Base-by-base conservation (phyloP, 257 asterid species). In the Solanum virginianum region DNA sequence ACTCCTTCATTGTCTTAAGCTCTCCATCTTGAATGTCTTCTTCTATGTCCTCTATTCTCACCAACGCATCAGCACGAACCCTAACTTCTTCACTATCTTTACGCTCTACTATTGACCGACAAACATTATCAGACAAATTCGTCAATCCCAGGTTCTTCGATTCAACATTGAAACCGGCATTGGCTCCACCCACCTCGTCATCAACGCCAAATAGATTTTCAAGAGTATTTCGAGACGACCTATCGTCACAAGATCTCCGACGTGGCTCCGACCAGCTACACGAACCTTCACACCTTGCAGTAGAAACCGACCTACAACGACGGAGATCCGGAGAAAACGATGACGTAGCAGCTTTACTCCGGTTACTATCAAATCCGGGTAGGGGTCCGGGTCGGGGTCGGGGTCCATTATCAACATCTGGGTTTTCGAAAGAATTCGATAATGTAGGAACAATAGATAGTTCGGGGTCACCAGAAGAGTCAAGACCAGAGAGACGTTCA, bases 401-500 rank as follows among this genome's bases (percentile, higher is more conserved):
- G 2, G 47, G 59, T 47, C 15, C 60, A 17, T 15, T 89, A 69
- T 70, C 24, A 8, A 13, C 85, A 60, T 26, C 49, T 32, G 85
- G 65, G 7, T 81, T 81, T 36, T 56, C 72, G n/a, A 71, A 43
- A 39, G 54, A 70, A 70, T 12, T 56, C 1, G 51, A 59, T 60
- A 32, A 53, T 11, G 89, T 63, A 1, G 80, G 85, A 36, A 63
- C 13, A 36, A 87, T 32, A 22, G 91, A 75, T 66, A 79, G 66
- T 17, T 60, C 85, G 4, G 55, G 56, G 41, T 84, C 86, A 62
- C 20, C 85, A 55, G 87, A 85, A 11, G 91, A 55, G 84, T 96
- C 97, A 81, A 97, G 94, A 32, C 93, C 94, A 71, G 92, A 90
- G 86, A 97, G 98, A 68, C 98, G 99, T 22, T 97, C 98, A 6